Evolutionary conservation across 352 stramenopile species (phyloP), one percentile per base, ranked within the genome.

Genomic region (Phytophthora cryptogea): DNA sequence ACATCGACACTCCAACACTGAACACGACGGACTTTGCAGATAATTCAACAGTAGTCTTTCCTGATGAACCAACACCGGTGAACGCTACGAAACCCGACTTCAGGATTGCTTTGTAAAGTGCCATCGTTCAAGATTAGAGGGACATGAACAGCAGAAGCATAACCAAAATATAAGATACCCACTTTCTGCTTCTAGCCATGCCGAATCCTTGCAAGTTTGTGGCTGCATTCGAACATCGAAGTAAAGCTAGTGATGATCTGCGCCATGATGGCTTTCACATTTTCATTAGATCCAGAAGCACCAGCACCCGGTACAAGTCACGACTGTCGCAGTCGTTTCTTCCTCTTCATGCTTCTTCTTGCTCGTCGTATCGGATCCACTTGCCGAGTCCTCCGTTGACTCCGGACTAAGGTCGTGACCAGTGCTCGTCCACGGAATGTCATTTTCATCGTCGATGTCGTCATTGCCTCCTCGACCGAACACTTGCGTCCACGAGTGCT

Each of bases 401-500:
- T 59, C 61, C 20, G 60, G 35, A 33, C 51, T 64, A 5, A 68
- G 39, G 10, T 68, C 47, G 33, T 64, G 47, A 4, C 60, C 60
- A 2, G 40, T 51, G 35, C 53, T 68, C 4, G 46, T 42, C 54
- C 53, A 68, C 2, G 53, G 60, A 28, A 68, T 64, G 20, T 59
- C 47, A 17, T 42, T 57, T 4, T 66, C 54, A 20, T 69, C 54
- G 27, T 69, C 54, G 35, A 55, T 42, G 30, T 65, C 61, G 20
- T 69, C 54, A 11, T 65, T 60, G 17, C 55, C 61, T 32, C 54
- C 54, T 26, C 41, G 47, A 1, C 63, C 68, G 33, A 86, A 86
- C 46, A 72, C 56, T 62, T 86, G 76, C 7, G 70, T 74, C 76
- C 76, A 86, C 30, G 73, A 77, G 54, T 75, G 46, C 35, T 77